Evolutionary conservation across 2,329 filamentous ascomycete genomes (phyloP).

Genomic region (Trematosphaeria pertusa): DNA sequence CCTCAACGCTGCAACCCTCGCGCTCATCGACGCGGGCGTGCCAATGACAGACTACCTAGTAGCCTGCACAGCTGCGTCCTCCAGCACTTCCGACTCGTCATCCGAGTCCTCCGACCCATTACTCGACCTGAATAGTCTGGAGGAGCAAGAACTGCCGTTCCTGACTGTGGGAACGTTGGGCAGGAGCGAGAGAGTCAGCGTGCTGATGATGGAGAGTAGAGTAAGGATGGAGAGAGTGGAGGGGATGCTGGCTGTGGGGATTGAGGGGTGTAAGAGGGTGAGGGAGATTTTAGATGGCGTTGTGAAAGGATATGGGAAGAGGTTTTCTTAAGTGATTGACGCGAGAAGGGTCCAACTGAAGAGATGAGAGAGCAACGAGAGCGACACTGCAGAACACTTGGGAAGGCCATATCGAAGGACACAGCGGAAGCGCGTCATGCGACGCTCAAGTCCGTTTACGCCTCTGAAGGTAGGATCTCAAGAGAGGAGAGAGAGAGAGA

Average conservation of each 20-base stretch:
- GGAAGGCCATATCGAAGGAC: too few species aligned
- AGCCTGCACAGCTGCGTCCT: conserved; percentile 86
- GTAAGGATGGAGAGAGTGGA: conserved; percentile 84
- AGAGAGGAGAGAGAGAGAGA: too few species aligned
- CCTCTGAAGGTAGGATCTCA: too few species aligned
- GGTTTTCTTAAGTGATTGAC: conserved; percentile 26
- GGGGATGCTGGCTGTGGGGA: conserved; percentile 89
- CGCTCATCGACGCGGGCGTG: conserved; percentile 91
- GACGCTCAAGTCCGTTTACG: too few species aligned
- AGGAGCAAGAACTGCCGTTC: conserved; percentile 88
- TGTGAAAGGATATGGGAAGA: conserved; percentile 57
- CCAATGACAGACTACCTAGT: conserved; percentile 93
- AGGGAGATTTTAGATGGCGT: conserved; percentile 80
- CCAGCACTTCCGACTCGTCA: conserved; percentile 57
- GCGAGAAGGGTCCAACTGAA: too few species aligned
- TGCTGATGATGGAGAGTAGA: conserved; percentile 84
- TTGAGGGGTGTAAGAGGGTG: conserved; percentile 90
- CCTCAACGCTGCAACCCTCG: conserved; percentile 89
- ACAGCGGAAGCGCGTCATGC: too few species aligned
- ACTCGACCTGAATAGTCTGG: conserved; percentile 78
- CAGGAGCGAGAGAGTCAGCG: conserved; percentile 74
- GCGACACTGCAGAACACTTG: too few species aligned
- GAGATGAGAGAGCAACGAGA: too few species aligned
- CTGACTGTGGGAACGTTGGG: conserved; percentile 85
- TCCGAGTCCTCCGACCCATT: conserved; percentile 74